phyloP scores from a whole-genome alignment of 257 asterid genomes.

The Primulina tabacum region DNA sequence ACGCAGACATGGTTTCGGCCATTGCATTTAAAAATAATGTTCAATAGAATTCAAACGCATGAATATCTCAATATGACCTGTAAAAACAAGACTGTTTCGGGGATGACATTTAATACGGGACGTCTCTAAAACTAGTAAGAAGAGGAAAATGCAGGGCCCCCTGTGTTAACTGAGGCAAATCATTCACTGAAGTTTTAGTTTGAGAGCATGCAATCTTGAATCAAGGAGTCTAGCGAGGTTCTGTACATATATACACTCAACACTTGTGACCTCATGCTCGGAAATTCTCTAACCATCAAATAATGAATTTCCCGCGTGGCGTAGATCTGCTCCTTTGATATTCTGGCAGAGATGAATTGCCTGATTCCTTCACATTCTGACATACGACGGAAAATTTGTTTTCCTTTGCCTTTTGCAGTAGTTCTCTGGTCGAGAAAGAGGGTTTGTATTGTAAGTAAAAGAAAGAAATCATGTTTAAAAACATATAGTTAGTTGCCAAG shows the following conservation, averaged over 20 bases:
- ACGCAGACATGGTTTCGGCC: no score
- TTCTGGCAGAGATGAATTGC: constrained; percentile 41
- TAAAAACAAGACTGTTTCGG: constrained; percentile 10
- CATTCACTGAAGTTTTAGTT: not conserved
- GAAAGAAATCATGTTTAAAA: not conserved
- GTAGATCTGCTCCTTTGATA: constrained; percentile 71
- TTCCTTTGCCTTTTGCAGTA: constrained; percentile 36
- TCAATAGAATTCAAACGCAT: constrained; percentile 2
- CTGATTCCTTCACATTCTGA: constrained; percentile 43
- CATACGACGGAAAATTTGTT: constrained; percentile 35
- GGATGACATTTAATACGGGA: not conserved
- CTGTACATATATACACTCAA: constrained; percentile 31
- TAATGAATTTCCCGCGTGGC: constrained; percentile 72
- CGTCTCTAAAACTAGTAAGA: constrained; percentile 12
- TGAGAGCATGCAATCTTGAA: constrained; percentile 30
- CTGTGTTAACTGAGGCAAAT: constrained; percentile 12
- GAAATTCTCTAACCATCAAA: constrained; percentile 30
- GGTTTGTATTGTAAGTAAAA: constrained; percentile 17
- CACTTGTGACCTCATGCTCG: constrained; percentile 22
- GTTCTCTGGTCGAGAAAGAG: constrained; percentile 43
- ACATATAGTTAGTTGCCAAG: no score
- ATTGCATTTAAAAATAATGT: no score
- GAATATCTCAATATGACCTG: constrained; percentile 2
- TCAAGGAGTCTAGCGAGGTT: constrained; percentile 13
- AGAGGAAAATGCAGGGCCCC: not conserved